These are phyloP conservation scores for Heritiera littoralis DNA, from an alignment of 345 rosid genomes.

Conservation along the genomic window DNA sequence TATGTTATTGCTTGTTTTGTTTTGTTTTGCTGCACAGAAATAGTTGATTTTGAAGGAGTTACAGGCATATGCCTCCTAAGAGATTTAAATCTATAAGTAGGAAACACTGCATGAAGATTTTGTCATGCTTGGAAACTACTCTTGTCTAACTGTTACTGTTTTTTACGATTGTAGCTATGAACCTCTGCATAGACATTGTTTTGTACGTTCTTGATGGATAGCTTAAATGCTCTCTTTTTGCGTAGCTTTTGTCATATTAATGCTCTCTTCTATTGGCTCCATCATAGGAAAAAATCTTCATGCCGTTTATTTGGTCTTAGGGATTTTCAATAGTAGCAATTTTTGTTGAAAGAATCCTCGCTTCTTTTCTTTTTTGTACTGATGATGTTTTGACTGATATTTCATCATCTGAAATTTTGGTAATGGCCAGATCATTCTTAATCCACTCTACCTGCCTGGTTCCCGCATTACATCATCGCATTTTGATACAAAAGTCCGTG, in stretches of 20 bases:
- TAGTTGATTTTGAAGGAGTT: background rate
- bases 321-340: background rate
- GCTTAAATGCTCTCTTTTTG: background rate
- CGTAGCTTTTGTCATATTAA: background rate
- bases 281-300: background rate
- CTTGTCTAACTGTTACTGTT: background rate
- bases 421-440: constrained; percentile 75
- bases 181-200: background rate
- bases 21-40: background rate
- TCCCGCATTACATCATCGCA: constrained; percentile 85
- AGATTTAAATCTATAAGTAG: background rate
- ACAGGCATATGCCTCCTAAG: background rate
- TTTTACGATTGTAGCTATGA: background rate
- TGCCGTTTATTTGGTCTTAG: too few species aligned
- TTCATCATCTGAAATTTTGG: background rate
- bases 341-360: background rate
- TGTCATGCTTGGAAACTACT: background rate
- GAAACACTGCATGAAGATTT: background rate
- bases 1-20: background rate
- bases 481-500: constrained; percentile 92
- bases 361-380: background rate
- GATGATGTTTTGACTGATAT: constrained; percentile 19
- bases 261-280: background rate
- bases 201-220: background rate
- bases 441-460: constrained; percentile 90